A percentile compares a stretch with the other conserved stretches of the same genome.
Evolutionary conservation across 2,329 filamentous ascomycete species (phyloP).

Genomic region (Falciphora oryzae): DNA sequence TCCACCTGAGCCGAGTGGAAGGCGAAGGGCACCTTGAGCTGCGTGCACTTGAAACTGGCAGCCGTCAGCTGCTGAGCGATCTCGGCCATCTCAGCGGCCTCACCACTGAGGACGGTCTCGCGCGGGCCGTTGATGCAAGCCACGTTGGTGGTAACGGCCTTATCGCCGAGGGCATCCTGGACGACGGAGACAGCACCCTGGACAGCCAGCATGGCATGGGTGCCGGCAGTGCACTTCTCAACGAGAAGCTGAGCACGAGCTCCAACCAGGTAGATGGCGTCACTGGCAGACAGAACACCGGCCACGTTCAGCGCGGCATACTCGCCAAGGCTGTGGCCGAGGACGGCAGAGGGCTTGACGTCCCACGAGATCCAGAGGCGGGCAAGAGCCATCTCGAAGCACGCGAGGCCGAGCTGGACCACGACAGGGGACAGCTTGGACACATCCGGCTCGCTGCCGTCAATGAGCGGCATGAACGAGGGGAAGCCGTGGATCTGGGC

Average conservation of each 20-base stretch:
- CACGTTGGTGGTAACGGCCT: constrained; percentile 35
- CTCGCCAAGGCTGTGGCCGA: constrained; percentile 64
- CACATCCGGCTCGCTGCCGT: constrained; percentile 38
- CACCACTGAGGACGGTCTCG: constrained; percentile 64
- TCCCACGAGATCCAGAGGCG: constrained; percentile 52
- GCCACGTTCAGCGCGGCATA: constrained; percentile 67
- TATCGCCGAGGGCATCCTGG: constrained; percentile 42
- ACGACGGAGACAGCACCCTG: constrained; percentile 46
- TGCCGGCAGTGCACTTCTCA: constrained; percentile 58
- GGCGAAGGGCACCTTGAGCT: constrained; percentile 45
- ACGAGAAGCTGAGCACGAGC: constrained; percentile 59
- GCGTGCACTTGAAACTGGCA: constrained; percentile 35
- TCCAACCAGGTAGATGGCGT: constrained; percentile 68
- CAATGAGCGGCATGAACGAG: constrained; percentile 46
- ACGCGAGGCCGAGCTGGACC: constrained; percentile 48
- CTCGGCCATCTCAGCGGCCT: constrained; percentile 33
- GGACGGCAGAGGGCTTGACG: constrained; percentile 46
- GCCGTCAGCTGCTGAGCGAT: constrained; percentile 33
- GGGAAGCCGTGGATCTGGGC: constrained; percentile 47
- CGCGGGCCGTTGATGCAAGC: constrained; percentile 73
- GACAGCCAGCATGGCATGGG: constrained; percentile 53
- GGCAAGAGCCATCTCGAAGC: constrained; percentile 52
- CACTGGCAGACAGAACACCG: constrained; percentile 63
- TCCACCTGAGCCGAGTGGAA: constrained; percentile 51
- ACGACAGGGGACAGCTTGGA: constrained; percentile 42